Percentiles rank a stretch among this genome's conserved stretches.
phyloP scores from a whole-genome alignment of 2,329 filamentous ascomycete species.

The Venturia asperata region DNA sequence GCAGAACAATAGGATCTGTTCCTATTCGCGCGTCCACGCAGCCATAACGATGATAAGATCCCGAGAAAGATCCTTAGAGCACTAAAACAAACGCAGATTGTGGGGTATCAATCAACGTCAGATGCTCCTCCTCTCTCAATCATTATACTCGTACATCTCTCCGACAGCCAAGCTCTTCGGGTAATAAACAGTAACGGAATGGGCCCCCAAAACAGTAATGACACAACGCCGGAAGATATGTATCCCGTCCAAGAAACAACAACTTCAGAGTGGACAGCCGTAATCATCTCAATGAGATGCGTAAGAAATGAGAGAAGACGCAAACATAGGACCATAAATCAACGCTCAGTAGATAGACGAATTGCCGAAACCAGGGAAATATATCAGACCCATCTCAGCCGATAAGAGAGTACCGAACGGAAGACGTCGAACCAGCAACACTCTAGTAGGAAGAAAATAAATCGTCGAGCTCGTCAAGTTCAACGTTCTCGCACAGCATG shows the following conservation, averaged over 20 bases:
- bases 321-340: constrained; percentile 7
- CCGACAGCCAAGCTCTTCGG: constrained; percentile 11
- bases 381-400: neutral
- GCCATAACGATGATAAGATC: neutral
- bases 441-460: constrained; percentile 66
- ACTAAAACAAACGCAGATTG: constrained; percentile 9
- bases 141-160: constrained; percentile 7
- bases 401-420: neutral
- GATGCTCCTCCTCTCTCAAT: constrained; percentile 14
- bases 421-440: constrained; percentile 5
- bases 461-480: constrained; percentile 86
- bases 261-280: neutral
- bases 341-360: neutral
- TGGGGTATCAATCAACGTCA: constrained; percentile 13
- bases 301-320: neutral
- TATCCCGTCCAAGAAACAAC: neutral
- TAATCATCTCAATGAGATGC: neutral
- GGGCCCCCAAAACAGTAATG: neutral
- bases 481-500: constrained; percentile 66
- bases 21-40: neutral
- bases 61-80: constrained; percentile 13
- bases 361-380: neutral
- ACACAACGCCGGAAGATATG: neutral
- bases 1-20: neutral
- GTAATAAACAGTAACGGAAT: neutral